phyloP scores from a whole-genome alignment of 2,329 filamentous ascomycete species.

The Aspergillus sp. region DNA sequence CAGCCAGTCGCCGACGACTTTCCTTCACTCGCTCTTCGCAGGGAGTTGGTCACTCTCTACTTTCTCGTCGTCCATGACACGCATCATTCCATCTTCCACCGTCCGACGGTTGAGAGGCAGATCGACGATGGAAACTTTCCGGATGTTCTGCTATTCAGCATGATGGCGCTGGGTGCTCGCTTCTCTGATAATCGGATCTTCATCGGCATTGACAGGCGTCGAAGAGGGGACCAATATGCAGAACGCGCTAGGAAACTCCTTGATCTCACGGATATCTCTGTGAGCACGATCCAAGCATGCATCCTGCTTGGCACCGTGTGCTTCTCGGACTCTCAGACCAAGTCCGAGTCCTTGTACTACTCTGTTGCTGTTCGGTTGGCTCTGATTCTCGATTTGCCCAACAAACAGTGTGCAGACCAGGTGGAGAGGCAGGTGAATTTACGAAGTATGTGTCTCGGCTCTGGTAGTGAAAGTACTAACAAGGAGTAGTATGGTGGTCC shows the following conservation, averaged over 20 bases:
- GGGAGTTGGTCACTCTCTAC: not conserved
- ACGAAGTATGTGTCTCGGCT: not conserved
- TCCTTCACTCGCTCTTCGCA: not conserved
- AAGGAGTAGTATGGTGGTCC: conserved; percentile 44
- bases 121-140: not conserved
- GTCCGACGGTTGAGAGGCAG: not conserved
- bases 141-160: not conserved
- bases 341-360: conserved; percentile 45
- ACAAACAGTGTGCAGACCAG: conserved; percentile 32
- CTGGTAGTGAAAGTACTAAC: conserved; percentile 40
- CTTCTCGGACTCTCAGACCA: conserved; percentile 39
- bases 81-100: conserved; percentile 6
- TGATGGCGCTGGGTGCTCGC: conserved; percentile 2
- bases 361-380: conserved; percentile 44
- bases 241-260: conserved; percentile 24
- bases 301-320: conserved; percentile 45
- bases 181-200: not conserved
- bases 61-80: conserved; percentile 4
- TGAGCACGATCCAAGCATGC: conserved; percentile 46
- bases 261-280: conserved; percentile 42
- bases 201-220: not conserved
- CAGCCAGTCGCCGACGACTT: not conserved
- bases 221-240: not conserved
- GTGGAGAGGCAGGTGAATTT: not conserved
- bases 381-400: conserved; percentile 42